Percentiles rank a stretch among this genome's conserved stretches.
Conservation (phyloP, 169 alveolate species). For the Cryptosporidium canis region DNA sequence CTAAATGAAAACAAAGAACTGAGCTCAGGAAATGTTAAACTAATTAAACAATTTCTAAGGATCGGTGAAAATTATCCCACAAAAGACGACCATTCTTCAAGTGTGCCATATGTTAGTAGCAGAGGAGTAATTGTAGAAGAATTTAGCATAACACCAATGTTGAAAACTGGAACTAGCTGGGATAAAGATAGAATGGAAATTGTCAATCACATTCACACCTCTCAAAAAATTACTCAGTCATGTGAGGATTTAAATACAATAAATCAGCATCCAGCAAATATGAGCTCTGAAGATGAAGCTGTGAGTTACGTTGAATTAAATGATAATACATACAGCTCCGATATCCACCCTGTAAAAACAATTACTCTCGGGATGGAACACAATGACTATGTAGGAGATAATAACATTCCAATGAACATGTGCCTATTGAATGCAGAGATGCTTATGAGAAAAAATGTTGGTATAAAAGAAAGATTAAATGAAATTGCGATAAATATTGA, state of each 20-base stretch:
- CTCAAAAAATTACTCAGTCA: not conserved
- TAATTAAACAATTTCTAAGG: not conserved
- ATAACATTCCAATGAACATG: not conserved
- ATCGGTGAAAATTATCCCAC: not conserved
- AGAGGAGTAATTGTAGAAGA: conserved; percentile 20
- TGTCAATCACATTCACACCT: not conserved
- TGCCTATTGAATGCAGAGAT: conserved; percentile 36
- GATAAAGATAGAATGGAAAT: not conserved
- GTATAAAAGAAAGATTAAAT: conserved; percentile 13
- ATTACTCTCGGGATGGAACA: conserved; percentile 7
- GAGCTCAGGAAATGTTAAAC: not conserved
- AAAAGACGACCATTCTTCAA: not conserved
- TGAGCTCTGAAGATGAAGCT: not conserved
- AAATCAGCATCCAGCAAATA: not conserved
- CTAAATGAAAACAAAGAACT: not conserved
- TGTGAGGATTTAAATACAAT: not conserved
- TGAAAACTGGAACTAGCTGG: conserved; percentile 59
- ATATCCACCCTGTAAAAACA: not conserved
- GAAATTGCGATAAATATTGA: conserved; percentile 47
- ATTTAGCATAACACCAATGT: conserved; percentile 31
- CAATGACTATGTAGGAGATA: not conserved
- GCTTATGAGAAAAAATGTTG: conserved; percentile 38
- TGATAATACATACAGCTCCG: not conserved
- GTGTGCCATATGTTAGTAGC: not conserved
- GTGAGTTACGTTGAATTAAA: not conserved